phyloP scores from a whole-genome alignment of 352 stramenopile species.

The Pythium sukuiense region DNA sequence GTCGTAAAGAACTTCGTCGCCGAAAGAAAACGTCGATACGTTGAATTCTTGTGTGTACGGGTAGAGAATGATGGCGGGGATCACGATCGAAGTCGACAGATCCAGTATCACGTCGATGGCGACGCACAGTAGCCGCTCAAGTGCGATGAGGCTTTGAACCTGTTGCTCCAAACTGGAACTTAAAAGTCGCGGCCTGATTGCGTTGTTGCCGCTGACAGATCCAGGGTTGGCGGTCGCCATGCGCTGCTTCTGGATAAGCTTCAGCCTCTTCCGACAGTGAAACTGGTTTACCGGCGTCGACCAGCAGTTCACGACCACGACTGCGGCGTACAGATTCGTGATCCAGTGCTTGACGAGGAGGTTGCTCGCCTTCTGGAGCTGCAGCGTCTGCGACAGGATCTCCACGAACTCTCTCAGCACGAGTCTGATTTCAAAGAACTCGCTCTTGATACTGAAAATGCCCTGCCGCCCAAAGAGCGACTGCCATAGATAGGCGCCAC shows the following conservation, averaged over 20 bases:
- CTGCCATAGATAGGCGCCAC: constrained; percentile 4
- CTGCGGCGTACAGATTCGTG: constrained; percentile 21
- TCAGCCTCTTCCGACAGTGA: constrained; percentile 3
- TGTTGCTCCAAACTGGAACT: neutral
- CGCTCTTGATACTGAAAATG: constrained; percentile 23
- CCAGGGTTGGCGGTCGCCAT: neutral
- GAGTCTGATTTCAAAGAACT: constrained; percentile 18
- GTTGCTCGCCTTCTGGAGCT: constrained; percentile 12
- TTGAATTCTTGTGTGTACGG: constrained; percentile 35
- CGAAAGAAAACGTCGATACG: constrained; percentile 28
- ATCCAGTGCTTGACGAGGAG: constrained; percentile 21
- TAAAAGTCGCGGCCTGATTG: neutral
- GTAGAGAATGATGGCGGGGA: constrained; percentile 32
- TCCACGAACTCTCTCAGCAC: constrained; percentile 10
- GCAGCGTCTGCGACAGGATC: constrained; percentile 17
- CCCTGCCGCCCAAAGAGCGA: constrained; percentile 10
- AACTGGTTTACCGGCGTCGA: constrained; percentile 27
- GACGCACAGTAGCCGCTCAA: constrained; percentile 26
- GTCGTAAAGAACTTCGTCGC: constrained; percentile 31
- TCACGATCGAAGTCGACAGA: constrained; percentile 17
- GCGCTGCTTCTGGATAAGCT: neutral
- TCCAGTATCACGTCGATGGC: constrained; percentile 27
- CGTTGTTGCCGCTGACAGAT: neutral
- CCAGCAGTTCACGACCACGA: constrained; percentile 31
- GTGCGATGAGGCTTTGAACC: constrained; percentile 2